phyloP scores from a whole-genome alignment of 139 green algal species.

The Chlorella sp. region DNA sequence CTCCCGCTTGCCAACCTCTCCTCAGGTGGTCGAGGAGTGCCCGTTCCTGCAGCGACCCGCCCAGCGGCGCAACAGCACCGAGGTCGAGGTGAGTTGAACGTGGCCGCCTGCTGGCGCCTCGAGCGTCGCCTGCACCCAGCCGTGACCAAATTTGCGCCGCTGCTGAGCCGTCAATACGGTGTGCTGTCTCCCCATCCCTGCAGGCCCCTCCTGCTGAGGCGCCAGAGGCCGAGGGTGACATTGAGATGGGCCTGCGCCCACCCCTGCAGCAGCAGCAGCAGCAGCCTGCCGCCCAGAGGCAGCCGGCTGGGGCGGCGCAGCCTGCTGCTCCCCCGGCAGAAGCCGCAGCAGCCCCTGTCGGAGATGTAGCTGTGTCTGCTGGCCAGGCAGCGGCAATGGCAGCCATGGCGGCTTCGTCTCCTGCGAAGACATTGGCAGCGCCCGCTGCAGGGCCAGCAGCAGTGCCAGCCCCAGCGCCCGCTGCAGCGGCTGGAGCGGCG shows the following conservation, averaged over 20 bases:
- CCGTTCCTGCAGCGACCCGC: conserved; percentile 8
- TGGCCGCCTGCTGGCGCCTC: not conserved
- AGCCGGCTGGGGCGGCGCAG: not conserved
- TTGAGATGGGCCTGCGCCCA: conserved; percentile 20
- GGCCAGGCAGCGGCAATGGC: not conserved
- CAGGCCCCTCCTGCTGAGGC: not conserved
- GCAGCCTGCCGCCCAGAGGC: not conserved
- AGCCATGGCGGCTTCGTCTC: not conserved
- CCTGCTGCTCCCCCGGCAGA: not conserved
- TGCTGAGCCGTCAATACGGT: no score
- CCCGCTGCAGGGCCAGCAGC: not conserved
- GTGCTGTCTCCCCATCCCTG: not conserved
- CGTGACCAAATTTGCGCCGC: no score
- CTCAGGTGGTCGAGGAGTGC: conserved; percentile 19
- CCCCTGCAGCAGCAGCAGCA: not conserved
- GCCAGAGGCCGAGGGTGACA: not conserved
- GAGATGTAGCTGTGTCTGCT: not conserved
- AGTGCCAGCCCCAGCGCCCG: not conserved
- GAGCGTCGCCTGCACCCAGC: no score
- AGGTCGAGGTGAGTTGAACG: not conserved
- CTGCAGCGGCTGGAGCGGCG: not conserved
- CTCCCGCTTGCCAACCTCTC: not conserved
- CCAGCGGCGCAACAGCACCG: no score
- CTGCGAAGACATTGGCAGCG: not conserved
- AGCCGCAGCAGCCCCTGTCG: not conserved